Conservation (phyloP, 2,329 filamentous ascomycete species). For the Ophiostoma sp. region DNA sequence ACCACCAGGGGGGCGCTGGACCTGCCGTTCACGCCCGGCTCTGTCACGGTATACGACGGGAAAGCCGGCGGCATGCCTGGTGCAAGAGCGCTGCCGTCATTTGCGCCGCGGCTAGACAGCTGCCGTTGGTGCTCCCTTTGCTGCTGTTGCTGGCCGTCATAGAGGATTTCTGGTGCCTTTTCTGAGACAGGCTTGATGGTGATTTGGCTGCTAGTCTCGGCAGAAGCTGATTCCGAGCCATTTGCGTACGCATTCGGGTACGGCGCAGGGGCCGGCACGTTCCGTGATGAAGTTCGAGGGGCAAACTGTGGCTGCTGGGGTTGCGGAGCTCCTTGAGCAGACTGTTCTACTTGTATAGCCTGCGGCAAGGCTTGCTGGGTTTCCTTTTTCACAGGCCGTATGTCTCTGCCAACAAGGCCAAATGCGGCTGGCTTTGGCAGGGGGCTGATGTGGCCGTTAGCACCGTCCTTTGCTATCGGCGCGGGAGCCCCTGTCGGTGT, state of each 20-base stretch:
- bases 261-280: conserved; percentile 14
- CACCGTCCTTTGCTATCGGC: background rate
- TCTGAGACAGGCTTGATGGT: background rate
- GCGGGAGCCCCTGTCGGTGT: background rate
- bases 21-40: conserved; percentile 17
- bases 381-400: background rate
- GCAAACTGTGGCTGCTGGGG: conserved; percentile 23
- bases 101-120: background rate
- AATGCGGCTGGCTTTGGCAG: background rate
- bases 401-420: background rate
- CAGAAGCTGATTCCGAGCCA: background rate
- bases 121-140: background rate
- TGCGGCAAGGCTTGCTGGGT: background rate
- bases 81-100: background rate
- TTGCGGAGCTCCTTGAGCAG: background rate
- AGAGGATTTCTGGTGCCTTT: background rate
- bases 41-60: conserved; percentile 28
- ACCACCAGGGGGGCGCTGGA: conserved; percentile 13
- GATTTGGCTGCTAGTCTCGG: background rate
- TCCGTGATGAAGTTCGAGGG: conserved; percentile 33
- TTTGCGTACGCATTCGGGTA: background rate
- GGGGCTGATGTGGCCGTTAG: background rate
- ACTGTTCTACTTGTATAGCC: no score
- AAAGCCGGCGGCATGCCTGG: conserved; percentile 28
- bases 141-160: background rate